Evolutionary conservation across 805 yeast species (phyloP), one percentile per base, ranked within the genome.

Genomic region (Pichia cephalocereana): DNA sequence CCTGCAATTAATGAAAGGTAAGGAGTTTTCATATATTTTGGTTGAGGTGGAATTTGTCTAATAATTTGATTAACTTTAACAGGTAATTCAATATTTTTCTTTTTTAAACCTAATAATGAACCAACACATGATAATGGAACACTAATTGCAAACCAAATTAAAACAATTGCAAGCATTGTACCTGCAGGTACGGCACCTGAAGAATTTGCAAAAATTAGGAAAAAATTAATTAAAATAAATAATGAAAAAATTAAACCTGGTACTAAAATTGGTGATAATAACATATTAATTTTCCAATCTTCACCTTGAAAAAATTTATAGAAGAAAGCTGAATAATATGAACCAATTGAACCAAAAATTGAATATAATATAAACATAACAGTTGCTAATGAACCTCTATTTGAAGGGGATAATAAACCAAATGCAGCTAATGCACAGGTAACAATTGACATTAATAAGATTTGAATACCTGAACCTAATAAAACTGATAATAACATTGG

Each of bases 141-240:
- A 15, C 95, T 84, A 46, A 93, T 72, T 28, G 82, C 65, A 57
- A 87, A 84, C 99, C 99, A 93, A 49, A 93, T 79, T 6, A 77
- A 64, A 8, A 90, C 73, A 39, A 93, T 77, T 8, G 89, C 91
- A 43, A 83, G 61, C 82, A 93, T 80, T 18, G 96, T 88, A 18
- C 96, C 95, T 42, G 84, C 67, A 43, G 99, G 99, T 50, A 91
- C 87, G 1, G 97, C 97, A 43, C 97, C 98, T 0, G 97, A 88
- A 0, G 96, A 86, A 41, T 79, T 74, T 18, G 74, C 91, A 58
- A 73, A 75, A 42, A 90, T 76, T 61, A 93, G 74, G 66, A 90
- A 83, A 69, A 91, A 80, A 67, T 93, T 93, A 67, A 90, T 73
- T 49, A 80, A 71, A 27, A 87, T 56, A 54, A 93, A 82, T 9